phyloP scores from a whole-genome alignment of 371 early-diverging fungal species.

The Gilbertella persicaria region DNA sequence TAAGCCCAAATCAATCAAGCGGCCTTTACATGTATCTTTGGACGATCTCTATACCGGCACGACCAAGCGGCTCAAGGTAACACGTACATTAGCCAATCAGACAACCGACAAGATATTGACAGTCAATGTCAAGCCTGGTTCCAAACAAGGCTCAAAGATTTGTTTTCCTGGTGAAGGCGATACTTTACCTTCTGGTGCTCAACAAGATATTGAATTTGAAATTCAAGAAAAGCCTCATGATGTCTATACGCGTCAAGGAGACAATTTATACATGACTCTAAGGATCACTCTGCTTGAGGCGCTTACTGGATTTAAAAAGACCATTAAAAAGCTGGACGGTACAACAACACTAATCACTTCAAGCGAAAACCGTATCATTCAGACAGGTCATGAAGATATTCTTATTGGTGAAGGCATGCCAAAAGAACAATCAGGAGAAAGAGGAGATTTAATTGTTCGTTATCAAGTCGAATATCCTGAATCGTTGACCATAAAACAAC shows the following conservation, averaged over 20 bases:
- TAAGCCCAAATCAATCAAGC: constrained; percentile 62
- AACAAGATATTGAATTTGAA: constrained; percentile 91
- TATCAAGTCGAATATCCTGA: constrained; percentile 77
- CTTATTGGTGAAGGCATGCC: constrained; percentile 93
- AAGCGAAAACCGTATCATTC: constrained; percentile 27
- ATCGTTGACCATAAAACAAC: constrained; percentile 66
- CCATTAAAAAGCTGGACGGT: constrained; percentile 78
- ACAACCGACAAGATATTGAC: constrained; percentile 64
- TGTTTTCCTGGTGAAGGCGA: constrained; percentile 91
- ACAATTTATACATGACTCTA: constrained; percentile 72
- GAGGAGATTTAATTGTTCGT: constrained; percentile 80
- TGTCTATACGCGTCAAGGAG: constrained; percentile 84
- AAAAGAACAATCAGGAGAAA: constrained; percentile 77
- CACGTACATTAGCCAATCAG: constrained; percentile 58
- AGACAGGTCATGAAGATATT: constrained; percentile 74
- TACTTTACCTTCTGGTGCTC: constrained; percentile 70
- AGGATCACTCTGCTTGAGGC: constrained; percentile 79
- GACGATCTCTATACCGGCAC: constrained; percentile 93
- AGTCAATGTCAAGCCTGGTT: constrained; percentile 91
- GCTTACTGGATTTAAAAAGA: constrained; percentile 67
- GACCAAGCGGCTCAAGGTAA: constrained; percentile 93
- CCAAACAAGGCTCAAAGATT: constrained; percentile 97
- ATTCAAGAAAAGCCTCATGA: constrained; percentile 92
- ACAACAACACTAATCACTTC: constrained; percentile 44
- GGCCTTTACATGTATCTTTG: constrained; percentile 75